phyloP scores from a whole-genome alignment of 805 yeast species.

The Spathaspora arborariae region DNA sequence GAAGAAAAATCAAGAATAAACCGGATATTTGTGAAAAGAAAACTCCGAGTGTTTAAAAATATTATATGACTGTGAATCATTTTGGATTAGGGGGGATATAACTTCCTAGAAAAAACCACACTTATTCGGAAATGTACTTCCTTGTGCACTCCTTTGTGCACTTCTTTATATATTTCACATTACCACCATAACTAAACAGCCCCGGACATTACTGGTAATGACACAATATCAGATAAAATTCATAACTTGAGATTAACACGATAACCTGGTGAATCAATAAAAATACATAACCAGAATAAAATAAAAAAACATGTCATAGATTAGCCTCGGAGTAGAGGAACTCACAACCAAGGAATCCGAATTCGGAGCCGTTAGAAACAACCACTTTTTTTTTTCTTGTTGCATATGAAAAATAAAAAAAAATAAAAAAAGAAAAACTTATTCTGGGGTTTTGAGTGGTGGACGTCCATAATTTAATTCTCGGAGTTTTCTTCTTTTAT shows the following conservation, averaged over 20 bases:
- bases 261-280: no score
- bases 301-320: neutral
- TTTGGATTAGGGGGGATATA: no score
- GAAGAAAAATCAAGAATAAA: neutral
- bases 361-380: neutral
- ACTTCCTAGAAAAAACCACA: neutral
- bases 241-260: no score
- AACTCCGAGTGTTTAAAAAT: neutral
- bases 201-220: no score
- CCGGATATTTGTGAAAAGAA: neutral
- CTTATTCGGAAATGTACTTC: neutral
- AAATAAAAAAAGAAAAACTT: neutral
- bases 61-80: neutral
- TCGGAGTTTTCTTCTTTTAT: neutral
- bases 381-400: no score
- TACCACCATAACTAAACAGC: no score
- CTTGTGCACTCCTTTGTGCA: no score
- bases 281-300: no score
- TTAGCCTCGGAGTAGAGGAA: neutral
- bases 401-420: neutral
- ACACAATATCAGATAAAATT: no score
- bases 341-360: neutral
- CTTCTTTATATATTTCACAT: no score
- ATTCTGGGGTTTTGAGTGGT: neutral
- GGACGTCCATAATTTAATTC: neutral